Evolutionary conservation across 352 stramenopile genomes (phyloP), one percentile per base, ranked within the genome.

Genomic region (Thalassiosira tumida): DNA sequence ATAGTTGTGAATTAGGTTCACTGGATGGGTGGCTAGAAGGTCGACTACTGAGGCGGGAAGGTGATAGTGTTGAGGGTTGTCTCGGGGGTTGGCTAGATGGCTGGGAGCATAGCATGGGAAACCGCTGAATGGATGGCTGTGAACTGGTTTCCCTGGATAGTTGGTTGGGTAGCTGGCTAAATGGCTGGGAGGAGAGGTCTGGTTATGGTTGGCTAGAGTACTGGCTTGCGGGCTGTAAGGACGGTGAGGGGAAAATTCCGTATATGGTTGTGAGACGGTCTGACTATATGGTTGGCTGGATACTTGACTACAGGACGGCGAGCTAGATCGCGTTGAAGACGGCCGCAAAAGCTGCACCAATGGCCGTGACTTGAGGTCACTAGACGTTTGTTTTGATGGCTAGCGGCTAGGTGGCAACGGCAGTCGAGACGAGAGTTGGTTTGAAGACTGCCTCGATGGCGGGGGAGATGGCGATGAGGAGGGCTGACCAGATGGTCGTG

Each of bases 281-380:
- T 59, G 47, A 59, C 47, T 21, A 59, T 10, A 59, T 59, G 64
- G 64, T 73, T 73, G 64, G 64, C 7, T 73, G 29, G 64, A 73
- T 21, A 29, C 26, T 4, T 40, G 31, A 29, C 29, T 35, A 29
- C n/a, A n/a, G n/a, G n/a, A n/a, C n/a, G n/a, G n/a, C n/a, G n/a
- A n/a, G n/a, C n/a, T n/a, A n/a, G n/a, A n/a, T n/a, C n/a, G n/a
- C n/a, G n/a, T n/a, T n/a, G n/a, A n/a, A n/a, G n/a, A n/a, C n/a
- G n/a, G 47, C 47, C 47, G 47, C 10, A 59, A 59, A 59, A 21
- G 47, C 47, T 10, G 47, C 10, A 10, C 21, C 10, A 21, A 59
- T 21, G 47, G 47, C 47, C 21, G 59, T 7, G 7, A 29, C 5
- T 13, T 17, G 26, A 24, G 59, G 10, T 33, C 6, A 24, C 59